These are phyloP conservation scores for Fagopyrum esculentum DNA, from an alignment of 148 eudicot species.

Conservation along the genomic window DNA sequence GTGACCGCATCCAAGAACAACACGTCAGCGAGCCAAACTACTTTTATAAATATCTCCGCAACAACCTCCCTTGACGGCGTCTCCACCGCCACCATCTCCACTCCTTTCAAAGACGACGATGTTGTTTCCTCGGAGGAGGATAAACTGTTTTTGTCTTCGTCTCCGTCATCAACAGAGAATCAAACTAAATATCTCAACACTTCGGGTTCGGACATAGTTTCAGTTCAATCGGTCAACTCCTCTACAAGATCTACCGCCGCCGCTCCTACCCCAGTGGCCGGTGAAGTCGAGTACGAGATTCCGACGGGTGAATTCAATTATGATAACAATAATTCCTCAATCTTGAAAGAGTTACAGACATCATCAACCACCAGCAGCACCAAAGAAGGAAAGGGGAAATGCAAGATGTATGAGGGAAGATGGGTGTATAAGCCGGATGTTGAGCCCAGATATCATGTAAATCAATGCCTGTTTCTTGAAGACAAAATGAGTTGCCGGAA, in stretches of 20 bases:
- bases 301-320: background rate
- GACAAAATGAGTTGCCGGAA: slow-evolving; percentile 23
- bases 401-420: slow-evolving; percentile 27
- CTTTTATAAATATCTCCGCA: too few species aligned
- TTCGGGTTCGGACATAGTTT: background rate
- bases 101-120: too few species aligned
- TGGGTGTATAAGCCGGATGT: slow-evolving; percentile 28
- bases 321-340: background rate
- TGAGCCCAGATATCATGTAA: slow-evolving; percentile 12
- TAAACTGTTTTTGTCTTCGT: too few species aligned
- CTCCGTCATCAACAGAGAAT: background rate
- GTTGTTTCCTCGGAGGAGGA: too few species aligned
- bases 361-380: background rate
- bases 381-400: background rate
- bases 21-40: too few species aligned
- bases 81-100: background rate
- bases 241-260: background rate
- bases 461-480: slow-evolving; percentile 16
- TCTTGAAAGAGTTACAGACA: background rate
- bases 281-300: background rate
- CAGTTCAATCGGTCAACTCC: background rate
- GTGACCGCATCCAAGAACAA: too few species aligned
- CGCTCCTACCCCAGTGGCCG: background rate
- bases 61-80: background rate
- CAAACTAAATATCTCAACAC: background rate